A percentile compares a stretch with the other conserved stretches of the same genome.
Conservation (phyloP, 495 filamentous ascomycete genomes). For the Penicillium maclennaniae region DNA sequence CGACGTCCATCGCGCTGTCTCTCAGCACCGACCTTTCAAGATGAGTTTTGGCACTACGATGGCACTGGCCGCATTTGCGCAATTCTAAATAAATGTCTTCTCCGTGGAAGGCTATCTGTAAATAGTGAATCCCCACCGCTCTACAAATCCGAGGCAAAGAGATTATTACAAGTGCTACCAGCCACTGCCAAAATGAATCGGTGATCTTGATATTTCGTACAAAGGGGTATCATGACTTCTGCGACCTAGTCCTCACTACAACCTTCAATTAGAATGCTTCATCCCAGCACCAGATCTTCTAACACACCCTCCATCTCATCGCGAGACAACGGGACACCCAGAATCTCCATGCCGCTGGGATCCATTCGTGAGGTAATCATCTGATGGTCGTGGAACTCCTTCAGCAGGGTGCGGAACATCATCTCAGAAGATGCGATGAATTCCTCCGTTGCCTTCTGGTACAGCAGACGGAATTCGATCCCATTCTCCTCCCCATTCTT, state of each 20-base stretch:
- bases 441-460: constrained; percentile 92
- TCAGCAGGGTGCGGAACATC: constrained; percentile 87
- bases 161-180: background rate
- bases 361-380: constrained; percentile 90
- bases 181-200: constrained; percentile 3
- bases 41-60: constrained; percentile 73
- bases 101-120: constrained; percentile 8
- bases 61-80: constrained; percentile 69
- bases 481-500: constrained; percentile 44
- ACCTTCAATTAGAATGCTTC: constrained; percentile 1
- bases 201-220: constrained; percentile 21
- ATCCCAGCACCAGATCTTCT: constrained; percentile 67
- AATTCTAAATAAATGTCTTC: constrained; percentile 27
- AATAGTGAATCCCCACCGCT: constrained; percentile 7
- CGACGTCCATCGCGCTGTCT: constrained; percentile 56
- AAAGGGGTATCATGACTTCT: constrained; percentile 35
- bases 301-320: constrained; percentile 87
- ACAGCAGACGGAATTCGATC: constrained; percentile 84
- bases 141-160: background rate
- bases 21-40: constrained; percentile 71
- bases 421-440: constrained; percentile 97
- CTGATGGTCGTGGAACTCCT: constrained; percentile 97
- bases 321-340: constrained; percentile 79
- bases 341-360: constrained; percentile 72
- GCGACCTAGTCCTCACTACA: constrained; percentile 14